A percentile compares a stretch with the other conserved stretches of the same genome.
These are phyloP conservation scores for Ceratocystis destructans DNA, from an alignment of 2,329 filamentous ascomycete species.

Conservation along the genomic window DNA sequence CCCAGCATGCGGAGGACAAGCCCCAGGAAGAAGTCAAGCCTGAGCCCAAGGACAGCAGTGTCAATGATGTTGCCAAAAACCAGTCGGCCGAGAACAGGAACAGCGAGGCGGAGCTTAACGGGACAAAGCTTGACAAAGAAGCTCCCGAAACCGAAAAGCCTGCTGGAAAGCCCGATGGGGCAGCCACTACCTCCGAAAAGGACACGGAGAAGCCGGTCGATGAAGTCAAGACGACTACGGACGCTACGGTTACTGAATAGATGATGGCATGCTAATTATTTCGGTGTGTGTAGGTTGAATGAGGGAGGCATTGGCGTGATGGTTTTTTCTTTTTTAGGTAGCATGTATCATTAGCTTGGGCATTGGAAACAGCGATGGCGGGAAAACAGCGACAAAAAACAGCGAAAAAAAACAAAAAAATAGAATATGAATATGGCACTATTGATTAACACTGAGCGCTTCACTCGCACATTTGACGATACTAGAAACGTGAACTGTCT, in stretches of 20 bases:
- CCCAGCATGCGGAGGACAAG: neutral
- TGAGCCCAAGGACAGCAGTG: neutral
- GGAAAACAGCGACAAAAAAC: neutral
- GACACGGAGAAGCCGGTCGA: neutral
- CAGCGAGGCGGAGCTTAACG: neutral
- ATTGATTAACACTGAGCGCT: neutral
- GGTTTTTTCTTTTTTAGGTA: neutral
- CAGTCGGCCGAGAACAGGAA: neutral
- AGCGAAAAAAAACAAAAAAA: neutral
- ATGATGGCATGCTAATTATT: neutral
- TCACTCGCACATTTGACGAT: neutral
- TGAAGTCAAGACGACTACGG: conserved; percentile 1
- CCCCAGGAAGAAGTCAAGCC: neutral
- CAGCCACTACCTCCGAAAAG: neutral
- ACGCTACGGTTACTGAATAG: neutral
- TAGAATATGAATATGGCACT: neutral
- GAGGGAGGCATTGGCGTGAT: neutral
- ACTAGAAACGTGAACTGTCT: neutral
- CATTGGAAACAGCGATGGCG: neutral
- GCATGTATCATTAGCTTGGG: neutral
- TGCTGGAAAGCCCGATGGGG: neutral
- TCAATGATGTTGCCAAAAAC: neutral
- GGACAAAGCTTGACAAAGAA: neutral
- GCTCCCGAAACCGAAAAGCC: conserved; percentile 13
- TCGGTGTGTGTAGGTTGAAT: neutral